phyloP scores from a whole-genome alignment of 352 stramenopile genomes.

The Phytophthora megakarya region DNA sequence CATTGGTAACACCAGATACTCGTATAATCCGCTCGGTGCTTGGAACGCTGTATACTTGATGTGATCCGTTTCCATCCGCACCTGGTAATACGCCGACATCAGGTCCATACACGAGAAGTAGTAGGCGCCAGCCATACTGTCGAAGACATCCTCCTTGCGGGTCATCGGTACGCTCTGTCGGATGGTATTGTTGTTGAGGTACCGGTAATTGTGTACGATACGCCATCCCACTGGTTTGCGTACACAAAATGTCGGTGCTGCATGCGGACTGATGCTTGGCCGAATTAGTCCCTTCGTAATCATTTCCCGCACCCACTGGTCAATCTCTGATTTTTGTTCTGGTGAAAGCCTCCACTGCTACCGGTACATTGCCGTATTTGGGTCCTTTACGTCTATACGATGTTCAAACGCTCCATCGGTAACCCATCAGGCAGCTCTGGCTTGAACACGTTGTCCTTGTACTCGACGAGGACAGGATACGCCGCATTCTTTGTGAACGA shows the following conservation, averaged over 20 bases:
- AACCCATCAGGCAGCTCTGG: slow-evolving; percentile 11
- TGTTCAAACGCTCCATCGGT: slow-evolving; percentile 6
- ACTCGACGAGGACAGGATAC: slow-evolving; percentile 1
- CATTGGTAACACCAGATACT: slow-evolving; percentile 23
- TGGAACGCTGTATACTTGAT: slow-evolving; percentile 30
- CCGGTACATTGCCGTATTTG: too few species aligned
- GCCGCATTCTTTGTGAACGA: slow-evolving; percentile 1
- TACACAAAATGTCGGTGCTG: slow-evolving; percentile 34
- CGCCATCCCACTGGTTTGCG: slow-evolving; percentile 33
- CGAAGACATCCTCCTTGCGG: slow-evolving; percentile 30
- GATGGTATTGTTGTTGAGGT: slow-evolving; percentile 20
- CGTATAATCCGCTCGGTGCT: slow-evolving; percentile 24
- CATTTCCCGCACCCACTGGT: slow-evolving; percentile 18
- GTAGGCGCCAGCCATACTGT: slow-evolving; percentile 25
- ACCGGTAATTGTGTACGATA: slow-evolving; percentile 34
- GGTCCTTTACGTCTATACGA: too few species aligned
- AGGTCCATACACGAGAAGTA: slow-evolving; percentile 33
- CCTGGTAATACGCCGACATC: slow-evolving; percentile 35
- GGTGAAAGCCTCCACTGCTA: too few species aligned
- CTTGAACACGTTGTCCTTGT: slow-evolving; percentile 22
- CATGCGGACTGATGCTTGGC: slow-evolving; percentile 27
- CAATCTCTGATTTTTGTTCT: slow-evolving; percentile 18
- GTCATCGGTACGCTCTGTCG: slow-evolving; percentile 24
- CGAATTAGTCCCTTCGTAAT: slow-evolving; percentile 13
- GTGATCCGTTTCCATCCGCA: slow-evolving; percentile 27